These are phyloP conservation scores for Arachis stenosperma DNA, from an alignment of 306 rosid species.

Conservation along the genomic window DNA sequence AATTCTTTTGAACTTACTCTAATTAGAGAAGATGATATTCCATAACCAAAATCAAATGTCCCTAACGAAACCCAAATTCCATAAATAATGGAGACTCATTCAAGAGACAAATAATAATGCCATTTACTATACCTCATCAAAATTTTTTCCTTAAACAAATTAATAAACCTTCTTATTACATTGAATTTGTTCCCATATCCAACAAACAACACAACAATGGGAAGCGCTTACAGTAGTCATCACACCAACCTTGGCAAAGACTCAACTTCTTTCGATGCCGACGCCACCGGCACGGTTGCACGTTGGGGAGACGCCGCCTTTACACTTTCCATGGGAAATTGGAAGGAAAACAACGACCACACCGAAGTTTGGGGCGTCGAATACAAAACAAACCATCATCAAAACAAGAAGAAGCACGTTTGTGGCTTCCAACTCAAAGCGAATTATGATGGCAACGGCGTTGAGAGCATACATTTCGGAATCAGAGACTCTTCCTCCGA, in stretches of 20 bases:
- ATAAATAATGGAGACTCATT: too few species aligned
- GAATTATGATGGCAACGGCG: background rate
- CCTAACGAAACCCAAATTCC: too few species aligned
- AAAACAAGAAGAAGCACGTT: background rate
- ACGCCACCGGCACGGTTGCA: conserved; percentile 10
- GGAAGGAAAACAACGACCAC: conserved; percentile 19
- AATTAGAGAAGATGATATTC: background rate
- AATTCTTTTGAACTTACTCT: background rate
- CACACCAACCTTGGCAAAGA: conserved; percentile 35
- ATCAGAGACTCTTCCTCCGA: background rate
- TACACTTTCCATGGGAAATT: conserved; percentile 21
- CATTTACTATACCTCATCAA: too few species aligned
- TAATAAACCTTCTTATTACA: background rate
- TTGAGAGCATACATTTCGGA: conserved; percentile 29
- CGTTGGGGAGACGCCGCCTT: conserved; percentile 32
- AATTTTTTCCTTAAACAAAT: background rate
- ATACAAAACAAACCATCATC: conserved; percentile 10
- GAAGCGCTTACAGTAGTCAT: conserved; percentile 19
- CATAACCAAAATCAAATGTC: too few species aligned
- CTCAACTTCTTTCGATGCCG: conserved; percentile 9
- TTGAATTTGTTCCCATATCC: background rate
- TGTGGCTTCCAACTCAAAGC: conserved; percentile 36
- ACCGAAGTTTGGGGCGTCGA: conserved; percentile 33
- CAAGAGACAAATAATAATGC: too few species aligned
- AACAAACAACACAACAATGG: background rate